phyloP scores from a whole-genome alignment of 2,329 filamentous ascomycete genomes.

The Pyrenophora seminiperda region DNA sequence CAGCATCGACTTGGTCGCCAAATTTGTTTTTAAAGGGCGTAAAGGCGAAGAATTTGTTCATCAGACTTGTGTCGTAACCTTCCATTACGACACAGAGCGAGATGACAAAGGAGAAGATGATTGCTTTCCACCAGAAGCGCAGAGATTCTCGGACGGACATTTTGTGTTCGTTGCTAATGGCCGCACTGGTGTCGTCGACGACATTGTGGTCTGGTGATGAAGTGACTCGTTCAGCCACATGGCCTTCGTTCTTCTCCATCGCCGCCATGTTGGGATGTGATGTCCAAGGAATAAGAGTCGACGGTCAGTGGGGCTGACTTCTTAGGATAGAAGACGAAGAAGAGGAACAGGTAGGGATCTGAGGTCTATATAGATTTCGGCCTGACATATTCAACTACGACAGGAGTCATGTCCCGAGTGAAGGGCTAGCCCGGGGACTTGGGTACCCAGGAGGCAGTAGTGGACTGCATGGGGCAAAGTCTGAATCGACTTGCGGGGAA shows the following conservation, averaged over 20 bases:
- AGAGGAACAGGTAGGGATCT: slow-evolving; percentile 4
- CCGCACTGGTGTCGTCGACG: slow-evolving; percentile 26
- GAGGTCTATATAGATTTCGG: slow-evolving; percentile 17
- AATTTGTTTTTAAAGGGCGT: slow-evolving; percentile 50
- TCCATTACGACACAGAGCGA: slow-evolving; percentile 89
- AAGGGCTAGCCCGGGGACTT: slow-evolving; percentile 19
- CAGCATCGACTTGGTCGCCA: slow-evolving; percentile 41
- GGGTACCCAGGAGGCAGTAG: slow-evolving; percentile 18
- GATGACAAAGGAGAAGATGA: slow-evolving; percentile 79
- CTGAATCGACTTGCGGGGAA: slow-evolving; percentile 27
- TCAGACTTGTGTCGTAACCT: slow-evolving; percentile 78
- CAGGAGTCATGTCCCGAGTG: slow-evolving; percentile 9
- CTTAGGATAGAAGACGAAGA: neutral
- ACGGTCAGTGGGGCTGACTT: neutral
- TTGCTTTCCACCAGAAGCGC: slow-evolving; percentile 80
- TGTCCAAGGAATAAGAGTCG: neutral
- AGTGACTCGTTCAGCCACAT: slow-evolving; percentile 27
- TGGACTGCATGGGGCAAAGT: slow-evolving; percentile 18
- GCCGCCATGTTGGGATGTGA: slow-evolving; percentile 12
- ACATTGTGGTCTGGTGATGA: slow-evolving; percentile 16
- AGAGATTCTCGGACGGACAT: slow-evolving; percentile 70
- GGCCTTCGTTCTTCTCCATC: slow-evolving; percentile 25
- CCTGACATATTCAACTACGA: neutral
- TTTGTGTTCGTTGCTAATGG: slow-evolving; percentile 51
- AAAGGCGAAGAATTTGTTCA: slow-evolving; percentile 73